Base-by-base conservation (phyloP, 306 rosid species). In the Prunus mongolica region DNA sequence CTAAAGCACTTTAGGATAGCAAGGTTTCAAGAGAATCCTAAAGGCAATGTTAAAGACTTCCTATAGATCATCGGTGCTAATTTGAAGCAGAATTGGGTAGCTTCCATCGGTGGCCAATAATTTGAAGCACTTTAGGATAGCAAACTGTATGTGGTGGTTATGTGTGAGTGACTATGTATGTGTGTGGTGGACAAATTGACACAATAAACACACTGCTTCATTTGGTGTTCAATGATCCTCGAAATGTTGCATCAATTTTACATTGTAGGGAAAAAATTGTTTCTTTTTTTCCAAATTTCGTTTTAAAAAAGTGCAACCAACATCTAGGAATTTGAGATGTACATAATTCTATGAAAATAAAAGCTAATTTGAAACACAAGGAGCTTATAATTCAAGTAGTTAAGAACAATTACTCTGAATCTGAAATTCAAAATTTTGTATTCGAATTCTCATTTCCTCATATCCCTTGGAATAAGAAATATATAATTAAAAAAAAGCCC, bases 21-120 rank as follows among this genome's bases (percentile, higher is more conserved):
- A 20, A 88, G 97, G 80, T 95, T 95, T 75, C 61, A 71, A 18
- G 80, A 66, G 72, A 80, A 82, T 72, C 91, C 83, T 0, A 60
- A 79, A 72, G 92, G 88, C 25, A 85, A 88, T 44, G 67, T 61
- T 20, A 88, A 87, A 79, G 79, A 72, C 56, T 78, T 66, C 46
- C 13, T 63, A 18, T 38, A 74, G 58, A 34, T 58, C 75, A 22
- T 62, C 32, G 2, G 6, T 20, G 4, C 62, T 20, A 10, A 56
- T 20, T 22, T 3, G 11, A 56, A 38, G 44, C 44, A 38, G 2
- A 38, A 38, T 38, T 38, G 9, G 9, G 44, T 38, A 7, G 44
- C 2, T 38, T 6, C 44, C 44, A 38, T 38, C 9, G 0, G 9
- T 38, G 44, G 44, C 9, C 44, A 7, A 38, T 38, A 38, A 38